Base-by-base conservation (phyloP, 2,329 filamentous ascomycete species). In the Paraphoma chrysanthemicola region DNA sequence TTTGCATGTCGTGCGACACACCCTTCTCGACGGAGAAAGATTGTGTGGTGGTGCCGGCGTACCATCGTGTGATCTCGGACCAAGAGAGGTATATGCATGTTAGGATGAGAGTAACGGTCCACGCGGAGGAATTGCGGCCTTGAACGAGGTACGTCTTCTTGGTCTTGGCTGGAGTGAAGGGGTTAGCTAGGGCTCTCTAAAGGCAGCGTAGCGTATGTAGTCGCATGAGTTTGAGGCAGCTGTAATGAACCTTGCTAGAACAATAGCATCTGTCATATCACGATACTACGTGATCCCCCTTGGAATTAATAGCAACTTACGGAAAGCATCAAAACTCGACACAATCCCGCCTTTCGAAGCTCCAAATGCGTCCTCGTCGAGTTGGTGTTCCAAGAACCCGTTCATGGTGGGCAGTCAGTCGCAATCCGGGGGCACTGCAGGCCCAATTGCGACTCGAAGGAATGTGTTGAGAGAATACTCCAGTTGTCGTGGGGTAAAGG, bases 301-400 rank as follows among this genome's bases (percentile, higher is more conserved):
- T 11, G 10, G 6, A 6, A 38, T 16, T 17, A 6, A 42, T 9
- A 14, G 4, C n/a, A 16, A 84, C 91, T 74, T 86, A 97, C 93
- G 94, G 77, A 99, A 99, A 64, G 93, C 94, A 82, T 99, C 95
- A 79, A 99, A 99, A 57, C 94, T 93, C 78, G 89, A 89, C 54
- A 83, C 78, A 29, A 69, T 56, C 56, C 83, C 69, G 53, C 86
- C 84, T 54, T 82, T 83, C 74, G 89, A 89, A 68, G 91, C 88
- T 71, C 86, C 90, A 80, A 97, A 97, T 62, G 86, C 81, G 76
- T 90, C 90, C 70, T 97, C 93, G 71, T 93, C 85, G 67, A 93
- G 85, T 65, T 83, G 83, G 67, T 86, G 84, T 67, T 77, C 73
- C 41, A 88, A 82, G 80, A 90, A 93, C 71, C 90, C 90, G 84